Evolutionary conservation across 805 yeast genomes (phyloP), one percentile per base, ranked within the genome.

Genomic region (Blastobotrys terrestris): DNA sequence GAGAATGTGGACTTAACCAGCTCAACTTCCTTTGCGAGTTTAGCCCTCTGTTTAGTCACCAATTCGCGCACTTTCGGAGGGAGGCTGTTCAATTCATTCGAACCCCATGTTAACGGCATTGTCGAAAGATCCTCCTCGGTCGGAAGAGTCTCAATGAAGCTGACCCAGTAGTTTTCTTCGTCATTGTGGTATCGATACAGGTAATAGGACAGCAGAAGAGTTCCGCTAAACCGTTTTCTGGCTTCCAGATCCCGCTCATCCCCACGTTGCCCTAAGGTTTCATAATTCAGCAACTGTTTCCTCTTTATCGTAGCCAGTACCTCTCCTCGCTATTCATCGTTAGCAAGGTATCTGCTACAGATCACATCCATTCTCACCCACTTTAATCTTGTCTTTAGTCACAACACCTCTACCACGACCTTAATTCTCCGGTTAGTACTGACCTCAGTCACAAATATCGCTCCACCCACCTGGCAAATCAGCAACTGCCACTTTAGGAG

Each of bases 101-200:
- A 55, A 14, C 72, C 58, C 95, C 95, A 87, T 0, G 76, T 69
- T 41, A 87, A 67, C 1, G 96, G 96, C 1, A 83, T 72, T 0
- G 73, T 56, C 0, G 59, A 58, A 51, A 88, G 77, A 43, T 84
- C 90, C 0, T 68, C 63, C 13, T 71, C 54, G 0, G 70, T 62
- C 0, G 97, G 96, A 53, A 88, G 73, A 57, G 80, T 77, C 35
- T 76, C 74, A 8, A 87, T 65, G 63, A 87, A 87, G 0, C 88
- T 87, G 43, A 65, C 63, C 95, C 95, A 88, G 61, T 74, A 81
- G 15, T 47, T 47, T 5, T 40, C 39, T 1, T 85, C 79, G 2
- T 56, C 55, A 0, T 52, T 44, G 1, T 63, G 14, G 22, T 55
- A 31, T 16, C 11, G 3, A 39, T 53, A 56, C 22, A 63, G 42